Evolutionary conservation across 1,139 yeast species (phyloP).

Genomic region (Sugiyamaella castrensis): DNA sequence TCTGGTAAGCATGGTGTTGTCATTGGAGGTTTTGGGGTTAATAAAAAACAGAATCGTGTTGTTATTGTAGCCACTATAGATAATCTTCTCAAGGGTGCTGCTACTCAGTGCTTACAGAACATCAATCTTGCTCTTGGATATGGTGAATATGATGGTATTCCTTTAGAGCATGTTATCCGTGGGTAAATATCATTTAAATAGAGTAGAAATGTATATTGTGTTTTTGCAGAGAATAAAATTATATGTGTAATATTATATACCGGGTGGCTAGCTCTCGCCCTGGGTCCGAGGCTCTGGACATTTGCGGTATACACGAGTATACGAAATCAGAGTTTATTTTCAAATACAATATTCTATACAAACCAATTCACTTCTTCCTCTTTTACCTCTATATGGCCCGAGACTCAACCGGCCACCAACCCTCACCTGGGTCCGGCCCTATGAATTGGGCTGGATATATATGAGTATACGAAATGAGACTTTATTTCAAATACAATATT

Average conservation of each 20-base stretch:
- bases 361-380: conserved; percentile 3
- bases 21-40: conserved; percentile 93
- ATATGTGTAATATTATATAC: too few species aligned
- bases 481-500: conserved; percentile 1
- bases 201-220: conserved; percentile 2
- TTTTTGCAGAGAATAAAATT: neutral
- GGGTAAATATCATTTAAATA: conserved; percentile 19
- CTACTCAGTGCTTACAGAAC: conserved; percentile 96
- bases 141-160: conserved; percentile 94
- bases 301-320: too few species aligned
- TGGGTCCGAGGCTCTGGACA: too few species aligned
- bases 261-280: too few species aligned
- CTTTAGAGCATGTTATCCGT: conserved; percentile 39
- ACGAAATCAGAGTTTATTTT: neutral
- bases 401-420: too few species aligned
- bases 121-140: conserved; percentile 86
- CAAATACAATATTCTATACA: conserved; percentile 2
- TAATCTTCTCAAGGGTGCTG: conserved; percentile 94
- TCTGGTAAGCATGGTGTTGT: conserved; percentile 93
- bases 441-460: neutral
- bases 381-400: conserved; percentile 10
- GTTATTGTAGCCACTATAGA: conserved; percentile 95
- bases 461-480: neutral
- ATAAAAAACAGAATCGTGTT: conserved; percentile 81
- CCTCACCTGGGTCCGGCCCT: too few species aligned